Evolutionary conservation across 2,329 filamentous ascomycete genomes (phyloP).

Genomic region (Epichloe amarillans): DNA sequence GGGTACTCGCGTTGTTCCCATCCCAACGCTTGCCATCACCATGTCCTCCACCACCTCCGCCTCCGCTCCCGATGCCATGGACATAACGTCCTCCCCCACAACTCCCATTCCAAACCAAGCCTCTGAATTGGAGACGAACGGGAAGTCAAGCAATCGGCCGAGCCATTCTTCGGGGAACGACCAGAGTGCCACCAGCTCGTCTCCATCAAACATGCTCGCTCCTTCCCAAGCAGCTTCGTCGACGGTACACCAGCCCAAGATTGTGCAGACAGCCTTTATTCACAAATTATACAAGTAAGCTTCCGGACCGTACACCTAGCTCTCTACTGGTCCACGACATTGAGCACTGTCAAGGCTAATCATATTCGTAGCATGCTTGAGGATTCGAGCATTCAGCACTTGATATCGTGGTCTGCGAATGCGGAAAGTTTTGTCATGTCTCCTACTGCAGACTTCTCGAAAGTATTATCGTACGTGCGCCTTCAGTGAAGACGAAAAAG

Average conservation of each 20-base stretch:
- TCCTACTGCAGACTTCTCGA: constrained; percentile 91
- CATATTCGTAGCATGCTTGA: constrained; percentile 71
- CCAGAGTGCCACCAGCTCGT: constrained; percentile 17
- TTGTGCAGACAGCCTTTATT: constrained; percentile 96
- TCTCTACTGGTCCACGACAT: not conserved
- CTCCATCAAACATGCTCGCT: constrained; percentile 31
- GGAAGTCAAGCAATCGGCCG: constrained; percentile 21
- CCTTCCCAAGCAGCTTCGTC: constrained; percentile 42
- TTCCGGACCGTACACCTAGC: not conserved
- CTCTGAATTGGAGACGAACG: constrained; percentile 28
- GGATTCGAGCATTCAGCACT: constrained; percentile 79
- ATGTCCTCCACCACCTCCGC: constrained; percentile 45
- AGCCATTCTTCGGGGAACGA: constrained; percentile 28
- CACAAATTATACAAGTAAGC: constrained; percentile 96
- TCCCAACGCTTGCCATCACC: constrained; percentile 42
- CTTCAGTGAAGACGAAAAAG: not conserved
- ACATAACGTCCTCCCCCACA: constrained; percentile 40
- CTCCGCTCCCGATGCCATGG: constrained; percentile 48
- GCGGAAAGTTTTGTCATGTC: constrained; percentile 99
- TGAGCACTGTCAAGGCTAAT: not conserved
- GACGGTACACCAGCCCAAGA: constrained; percentile 84
- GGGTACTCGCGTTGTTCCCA: constrained; percentile 41
- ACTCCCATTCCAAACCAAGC: constrained; percentile 30
- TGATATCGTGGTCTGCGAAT: constrained; percentile 90
- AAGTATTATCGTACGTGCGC: constrained; percentile 76